Conservation (phyloP, 2,329 filamentous ascomycete genomes). For the Pseudogymnoascus sp. region DNA sequence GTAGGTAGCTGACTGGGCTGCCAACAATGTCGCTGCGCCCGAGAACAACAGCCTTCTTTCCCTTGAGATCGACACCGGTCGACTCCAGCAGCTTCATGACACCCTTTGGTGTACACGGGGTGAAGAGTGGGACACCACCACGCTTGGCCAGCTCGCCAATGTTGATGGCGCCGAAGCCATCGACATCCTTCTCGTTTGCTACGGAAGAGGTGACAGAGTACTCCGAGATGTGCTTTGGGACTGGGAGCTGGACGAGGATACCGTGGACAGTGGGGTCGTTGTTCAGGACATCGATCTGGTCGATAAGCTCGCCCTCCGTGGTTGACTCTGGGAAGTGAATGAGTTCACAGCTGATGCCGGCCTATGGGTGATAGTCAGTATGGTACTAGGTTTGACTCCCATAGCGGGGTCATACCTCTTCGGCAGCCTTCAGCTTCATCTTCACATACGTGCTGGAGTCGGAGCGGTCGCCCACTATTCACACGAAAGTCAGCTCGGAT, state of each 20-base stretch:
- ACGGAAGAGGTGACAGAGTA: conserved; percentile 86
- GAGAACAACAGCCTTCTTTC: conserved; percentile 91
- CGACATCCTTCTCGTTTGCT: conserved; percentile 90
- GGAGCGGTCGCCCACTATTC: conserved; percentile 76
- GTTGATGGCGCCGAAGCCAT: conserved; percentile 89
- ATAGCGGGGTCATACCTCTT: conserved; percentile 55
- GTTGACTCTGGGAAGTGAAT: conserved; percentile 76
- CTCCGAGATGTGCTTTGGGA: conserved; percentile 86
- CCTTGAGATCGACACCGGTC: conserved; percentile 72
- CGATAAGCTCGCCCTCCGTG: conserved; percentile 77
- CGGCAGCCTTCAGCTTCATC: conserved; percentile 97
- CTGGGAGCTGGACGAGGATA: conserved; percentile 86
- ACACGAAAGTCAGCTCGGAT: conserved; percentile 13
- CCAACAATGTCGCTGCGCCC: conserved; percentile 96
- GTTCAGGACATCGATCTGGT: conserved; percentile 76
- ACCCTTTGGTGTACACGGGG: conserved; percentile 93
- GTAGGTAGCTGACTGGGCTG: conserved; percentile 88
- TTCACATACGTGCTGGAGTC: conserved; percentile 99
- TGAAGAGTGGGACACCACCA: conserved; percentile 80
- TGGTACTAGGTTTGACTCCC: conserved; percentile 12
- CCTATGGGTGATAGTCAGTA: conserved; percentile 43
- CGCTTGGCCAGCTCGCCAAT: conserved; percentile 97
- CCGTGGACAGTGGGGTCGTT: conserved; percentile 81
- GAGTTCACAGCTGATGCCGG: conserved; percentile 82
- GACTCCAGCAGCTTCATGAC: conserved; percentile 89